A percentile compares a stretch with the other conserved stretches of the same genome.
These are phyloP conservation scores for Bullera alba DNA, from an alignment of 768 basidiomycete species.

Conservation along the genomic window DNA sequence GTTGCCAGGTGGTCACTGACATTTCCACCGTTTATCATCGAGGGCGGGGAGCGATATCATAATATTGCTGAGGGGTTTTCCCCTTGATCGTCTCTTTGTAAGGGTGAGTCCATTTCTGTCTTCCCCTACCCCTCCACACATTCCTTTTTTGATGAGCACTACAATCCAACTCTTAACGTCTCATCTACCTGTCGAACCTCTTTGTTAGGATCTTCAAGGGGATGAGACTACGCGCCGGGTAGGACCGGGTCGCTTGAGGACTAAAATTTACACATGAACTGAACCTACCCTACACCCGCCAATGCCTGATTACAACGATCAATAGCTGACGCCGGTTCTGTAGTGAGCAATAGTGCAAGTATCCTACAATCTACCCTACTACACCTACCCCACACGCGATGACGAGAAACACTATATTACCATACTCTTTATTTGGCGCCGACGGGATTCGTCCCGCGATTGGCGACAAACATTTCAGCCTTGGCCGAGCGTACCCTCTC, in stretches of 20 bases:
- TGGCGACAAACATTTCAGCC: constrained; percentile 42
- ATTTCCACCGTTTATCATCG: constrained; percentile 16
- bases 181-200: constrained; percentile 17
- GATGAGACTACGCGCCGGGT: constrained; percentile 17
- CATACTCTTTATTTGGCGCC: constrained; percentile 42
- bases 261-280: constrained; percentile 42
- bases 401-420: constrained; percentile 36
- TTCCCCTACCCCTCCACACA: background rate
- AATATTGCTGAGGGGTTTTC: constrained; percentile 32
- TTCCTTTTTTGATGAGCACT: constrained; percentile 20
- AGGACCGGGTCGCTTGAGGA: constrained; percentile 35
- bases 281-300: constrained; percentile 7
- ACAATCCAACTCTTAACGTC: constrained; percentile 39
- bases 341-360: too few species aligned
- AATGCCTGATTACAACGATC: too few species aligned
- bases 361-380: too few species aligned
- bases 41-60: constrained; percentile 33
- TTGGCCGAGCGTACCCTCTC: constrained; percentile 37
- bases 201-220: constrained; percentile 16
- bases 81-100: background rate
- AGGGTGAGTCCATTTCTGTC: background rate
- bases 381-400: constrained; percentile 16
- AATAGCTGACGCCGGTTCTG: too few species aligned
- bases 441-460: constrained; percentile 16
- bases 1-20: constrained; percentile 27